Base-by-base conservation (phyloP, 176 grass and related monocot species). In the Aechmea fasciata region DNA sequence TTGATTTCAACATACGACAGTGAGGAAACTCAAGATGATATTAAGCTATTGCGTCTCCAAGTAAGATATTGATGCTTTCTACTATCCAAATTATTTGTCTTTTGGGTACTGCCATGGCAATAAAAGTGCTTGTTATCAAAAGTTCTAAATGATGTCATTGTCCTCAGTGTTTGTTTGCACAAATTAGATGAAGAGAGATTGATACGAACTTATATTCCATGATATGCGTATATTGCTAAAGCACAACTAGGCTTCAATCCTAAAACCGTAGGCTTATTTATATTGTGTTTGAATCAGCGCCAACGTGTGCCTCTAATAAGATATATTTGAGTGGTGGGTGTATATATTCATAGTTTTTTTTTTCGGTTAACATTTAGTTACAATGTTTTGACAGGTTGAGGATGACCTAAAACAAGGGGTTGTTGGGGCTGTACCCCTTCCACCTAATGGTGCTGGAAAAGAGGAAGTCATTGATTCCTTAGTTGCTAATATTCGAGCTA, bases 1-100 rank as follows among this genome's bases (percentile, higher is more conserved):
- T 83, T 96, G 20, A 76, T 29, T 77, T 79, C 77, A 50, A 96
- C 93, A 13, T 92, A 87, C 66, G 79, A 87, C 63, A 85, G 70
- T 17, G 76, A 87, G 49, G 86, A 92, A 89, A 96, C 93, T 20
- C 89, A 89, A 89, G 88, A 78, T 41, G 93, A 92, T 74, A 90
- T 96, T n/a, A 84, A 90, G 76, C 77, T 92, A 68, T 85, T 96
- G 75, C 71, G 86, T 14, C 64, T 64, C 71, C 93, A 96, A 88
- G 93, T 92, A 87, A 87, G 85, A 73, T 68, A 20, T 66, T 73
- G 47, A 63, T 69, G 33, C 12, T 8, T 77, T 61, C 28, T 47
- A 57, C 53, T 50, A 69, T 49, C 59, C 22, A 59, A 68, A n/a
- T 8, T 57, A 57, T 13, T n/a, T n/a, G 9, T 15, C 54, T 15